Conservation (phyloP, 768 basidiomycete genomes). For the Mycena kentingensis region DNA sequence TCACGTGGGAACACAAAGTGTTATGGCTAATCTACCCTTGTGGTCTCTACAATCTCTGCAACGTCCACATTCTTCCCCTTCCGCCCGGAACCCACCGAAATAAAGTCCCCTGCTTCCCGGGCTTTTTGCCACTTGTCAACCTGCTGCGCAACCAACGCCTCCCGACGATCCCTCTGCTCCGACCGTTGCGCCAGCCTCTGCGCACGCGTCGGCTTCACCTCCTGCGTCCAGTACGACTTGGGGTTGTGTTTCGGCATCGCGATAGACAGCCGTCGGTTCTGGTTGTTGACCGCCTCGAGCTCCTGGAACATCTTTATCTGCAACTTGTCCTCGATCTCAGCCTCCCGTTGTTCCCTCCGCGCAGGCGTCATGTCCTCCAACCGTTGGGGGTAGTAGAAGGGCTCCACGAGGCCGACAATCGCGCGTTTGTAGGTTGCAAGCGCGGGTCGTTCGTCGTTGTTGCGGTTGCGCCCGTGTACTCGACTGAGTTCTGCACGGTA, state of each 20-base stretch:
- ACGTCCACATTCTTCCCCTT: too few relatives aligned
- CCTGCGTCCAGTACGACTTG: constrained; percentile 15
- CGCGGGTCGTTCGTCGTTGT: constrained; percentile 42
- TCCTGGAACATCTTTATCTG: constrained; percentile 41
- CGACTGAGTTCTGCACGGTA: constrained; percentile 61
- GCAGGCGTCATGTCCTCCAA: constrained; percentile 73
- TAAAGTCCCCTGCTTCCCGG: not conserved
- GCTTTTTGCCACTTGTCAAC: not conserved
- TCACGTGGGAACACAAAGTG: not conserved
- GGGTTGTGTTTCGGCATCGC: constrained; percentile 34
- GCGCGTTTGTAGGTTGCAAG: constrained; percentile 76
- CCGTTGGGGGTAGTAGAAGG: constrained; percentile 89
- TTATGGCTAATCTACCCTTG: not conserved
- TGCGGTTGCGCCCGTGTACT: constrained; percentile 31
- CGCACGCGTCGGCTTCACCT: constrained; percentile 16
- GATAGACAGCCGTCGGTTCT: constrained; percentile 38
- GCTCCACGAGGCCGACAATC: constrained; percentile 87
- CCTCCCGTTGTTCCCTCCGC: constrained; percentile 55
- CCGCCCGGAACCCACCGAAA: too few relatives aligned
- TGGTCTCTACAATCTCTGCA: not conserved
- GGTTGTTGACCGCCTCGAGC: constrained; percentile 39
- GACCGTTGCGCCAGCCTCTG: constrained; percentile 15
- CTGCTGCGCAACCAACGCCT: not conserved
- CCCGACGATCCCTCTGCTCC: not conserved
- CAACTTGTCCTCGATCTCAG: constrained; percentile 68